Evolutionary conservation across 2,329 filamentous ascomycete genomes (phyloP).

Genomic region (Hyphodiscus sp.): DNA sequence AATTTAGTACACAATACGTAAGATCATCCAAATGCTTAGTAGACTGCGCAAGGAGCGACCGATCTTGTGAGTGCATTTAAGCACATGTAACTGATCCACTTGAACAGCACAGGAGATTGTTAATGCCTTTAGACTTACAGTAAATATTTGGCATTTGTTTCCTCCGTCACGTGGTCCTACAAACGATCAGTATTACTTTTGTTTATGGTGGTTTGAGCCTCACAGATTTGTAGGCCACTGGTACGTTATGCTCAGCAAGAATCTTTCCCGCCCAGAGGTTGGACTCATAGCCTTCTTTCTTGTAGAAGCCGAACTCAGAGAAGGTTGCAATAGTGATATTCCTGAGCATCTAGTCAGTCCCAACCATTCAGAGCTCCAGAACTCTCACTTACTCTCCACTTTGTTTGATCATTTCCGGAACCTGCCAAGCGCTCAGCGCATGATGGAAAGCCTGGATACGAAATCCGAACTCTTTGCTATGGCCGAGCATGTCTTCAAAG

Average conservation of each 20-base stretch:
- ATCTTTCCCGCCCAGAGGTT: conserved; percentile 36
- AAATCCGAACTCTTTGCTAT: conserved; percentile 38
- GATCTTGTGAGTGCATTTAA: no score
- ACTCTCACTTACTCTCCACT: conserved; percentile 30
- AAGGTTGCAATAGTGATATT: conserved; percentile 40
- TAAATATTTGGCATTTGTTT: conserved; percentile 37
- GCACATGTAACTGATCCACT: no score
- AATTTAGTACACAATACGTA: conserved; percentile 1
- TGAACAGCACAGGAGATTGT: no score
- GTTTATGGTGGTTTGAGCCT: not conserved
- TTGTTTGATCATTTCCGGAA: conserved; percentile 35
- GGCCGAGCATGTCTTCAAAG: conserved; percentile 37
- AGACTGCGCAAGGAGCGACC: no score
- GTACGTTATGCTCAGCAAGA: conserved; percentile 34
- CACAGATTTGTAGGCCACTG: conserved; percentile 38
- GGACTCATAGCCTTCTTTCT: conserved; percentile 36
- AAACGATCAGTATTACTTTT: conserved; percentile 1
- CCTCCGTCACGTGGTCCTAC: conserved; percentile 31
- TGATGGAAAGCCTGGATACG: conserved; percentile 37
- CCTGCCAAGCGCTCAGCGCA: conserved; percentile 35
- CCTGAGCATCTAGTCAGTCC: conserved; percentile 12
- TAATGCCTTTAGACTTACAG: conserved; percentile 21
- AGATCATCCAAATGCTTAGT: no score
- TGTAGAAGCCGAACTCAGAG: conserved; percentile 36
- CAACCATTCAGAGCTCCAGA: not conserved